phyloP scores from a whole-genome alignment of 1,139 yeast genomes.

The Maudiozyma humilis region DNA sequence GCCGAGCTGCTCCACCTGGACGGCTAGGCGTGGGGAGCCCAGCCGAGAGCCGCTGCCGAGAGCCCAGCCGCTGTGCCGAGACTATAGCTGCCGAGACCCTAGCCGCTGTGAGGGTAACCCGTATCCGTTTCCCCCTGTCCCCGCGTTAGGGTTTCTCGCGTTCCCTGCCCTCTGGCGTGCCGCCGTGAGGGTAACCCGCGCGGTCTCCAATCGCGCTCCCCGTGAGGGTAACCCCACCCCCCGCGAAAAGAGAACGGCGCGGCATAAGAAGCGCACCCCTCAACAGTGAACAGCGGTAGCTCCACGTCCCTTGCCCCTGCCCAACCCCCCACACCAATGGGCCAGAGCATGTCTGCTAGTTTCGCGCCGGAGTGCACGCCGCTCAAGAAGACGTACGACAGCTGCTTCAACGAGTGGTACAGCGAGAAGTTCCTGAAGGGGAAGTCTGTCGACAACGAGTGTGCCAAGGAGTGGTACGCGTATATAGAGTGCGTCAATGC shows the following conservation, averaged over 20 bases:
- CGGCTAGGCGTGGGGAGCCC: too few species aligned
- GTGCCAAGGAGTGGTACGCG: constrained; percentile 80
- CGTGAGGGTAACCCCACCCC: too few species aligned
- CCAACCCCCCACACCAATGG: constrained; percentile 41
- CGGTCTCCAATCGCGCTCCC: too few species aligned
- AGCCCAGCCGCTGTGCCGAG: too few species aligned
- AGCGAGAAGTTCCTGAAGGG: constrained; percentile 56
- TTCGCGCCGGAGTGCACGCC: constrained; percentile 96
- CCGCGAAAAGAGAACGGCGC: background rate
- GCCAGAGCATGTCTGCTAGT: constrained; percentile 76
- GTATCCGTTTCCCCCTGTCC: too few species aligned
- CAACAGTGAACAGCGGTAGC: background rate
- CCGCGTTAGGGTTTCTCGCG: too few species aligned
- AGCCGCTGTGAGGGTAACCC: too few species aligned
- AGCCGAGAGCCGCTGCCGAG: too few species aligned
- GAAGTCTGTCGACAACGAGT: constrained; percentile 60
- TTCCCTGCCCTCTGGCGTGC: background rate
- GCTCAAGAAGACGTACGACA: constrained; percentile 75
- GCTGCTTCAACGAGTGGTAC: constrained; percentile 92
- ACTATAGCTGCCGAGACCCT: too few species aligned
- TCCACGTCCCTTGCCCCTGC: background rate
- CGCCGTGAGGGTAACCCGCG: too few species aligned
- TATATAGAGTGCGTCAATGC: constrained; percentile 80
- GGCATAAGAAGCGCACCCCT: too few species aligned
- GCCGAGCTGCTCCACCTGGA: constrained; percentile 3